Evolutionary conservation across 106 monocot species (phyloP), one percentile per base, ranked within the genome.

Genomic region (Acorus calamus): DNA sequence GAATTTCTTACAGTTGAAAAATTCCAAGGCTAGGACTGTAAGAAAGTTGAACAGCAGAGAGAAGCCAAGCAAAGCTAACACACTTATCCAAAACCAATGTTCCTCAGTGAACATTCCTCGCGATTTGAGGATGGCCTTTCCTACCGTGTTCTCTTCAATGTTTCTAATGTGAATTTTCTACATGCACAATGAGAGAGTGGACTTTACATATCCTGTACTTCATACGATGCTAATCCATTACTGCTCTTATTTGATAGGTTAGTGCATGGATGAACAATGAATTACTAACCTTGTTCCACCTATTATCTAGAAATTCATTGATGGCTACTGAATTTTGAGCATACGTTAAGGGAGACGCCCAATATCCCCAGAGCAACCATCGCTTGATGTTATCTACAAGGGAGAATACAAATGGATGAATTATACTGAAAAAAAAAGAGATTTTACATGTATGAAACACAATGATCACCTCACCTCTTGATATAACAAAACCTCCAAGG

Each of bases 341-440:
- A 64, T 86, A 86, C 60, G 50, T 73, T 63, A 86, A 13, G 8
- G 86, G 86, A 53, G 86, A 86, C 59, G 62, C 52, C 86, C 86
- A 86, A 69, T 62, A 75, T 50, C 74, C 81, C 86, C 81, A 86
- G 45, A 73, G 56, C 81, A 74, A 81, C 81, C 81, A 86, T 44
- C 75, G 78, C 2, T 48, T 9, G 10, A 65, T 74, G 12, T 74
- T 54, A 66, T 74, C 74, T 74, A 53, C 8, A 9, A 13, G 43
- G 5, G 10, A 62, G 50, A 62, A 0, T 28, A 28, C 28, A 28
- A 28, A 28, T 28, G 28, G 28, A 28, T 28, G 28, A 28, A 28
- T 28, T 28, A 28, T 1, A 28, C 28, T 28, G n/a, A 53, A 54
- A 45, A 61, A 14, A 61, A 43, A 61, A 28, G 6, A 10, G 3